Evolutionary conservation across 148 eudicot species (phyloP), one percentile per base, ranked within the genome.

Genomic region (Amaranthus cruentus): DNA sequence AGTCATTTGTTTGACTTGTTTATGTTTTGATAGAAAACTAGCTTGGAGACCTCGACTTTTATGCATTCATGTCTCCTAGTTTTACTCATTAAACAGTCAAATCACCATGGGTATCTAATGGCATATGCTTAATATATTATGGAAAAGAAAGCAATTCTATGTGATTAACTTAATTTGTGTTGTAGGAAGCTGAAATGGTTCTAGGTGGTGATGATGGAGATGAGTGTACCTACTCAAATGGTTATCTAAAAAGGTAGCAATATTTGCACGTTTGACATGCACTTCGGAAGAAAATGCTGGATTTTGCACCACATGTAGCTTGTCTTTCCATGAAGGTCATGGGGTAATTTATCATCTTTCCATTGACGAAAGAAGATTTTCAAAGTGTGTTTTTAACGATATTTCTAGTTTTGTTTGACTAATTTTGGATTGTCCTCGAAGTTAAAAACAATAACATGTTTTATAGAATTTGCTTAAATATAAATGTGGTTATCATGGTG

Each of bases 211-310:
- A 95, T 77, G 96, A 91, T 57, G 98, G 99, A 73, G 85, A 90
- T 63, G 97, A 90, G 71, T 96, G 99, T 80, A 96, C 99, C 38
- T 96, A 92, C 73, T 50, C 55, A 38, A 92, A 89, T 73, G 99
- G 97, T 57, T 96, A 96, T 76, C 78, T 92, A 89, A 96, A 96
- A 82, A 86, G 99, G 78, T 97, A 96, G 99, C 99, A 46, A 81
- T 96, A 66, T 96, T 96, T 82, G 92, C 99, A 55, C 92, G 99
- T 78, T 80, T 96, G 91, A 96, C 99, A 66, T 96, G 99, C 87
- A 90, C 92, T 43, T 97, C 99, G 13, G 96, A 90, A 70, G 99
- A 92, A 76, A 96, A 92, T 87, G 96, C 97, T 77, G 99, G 99
- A 44, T 78, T 96, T 53, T 96, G 99, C 85, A 90, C 97, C 12